These are phyloP conservation scores for Coccomyxa sp. DNA, from an alignment of 139 green algal species.

Conservation along the genomic window DNA sequence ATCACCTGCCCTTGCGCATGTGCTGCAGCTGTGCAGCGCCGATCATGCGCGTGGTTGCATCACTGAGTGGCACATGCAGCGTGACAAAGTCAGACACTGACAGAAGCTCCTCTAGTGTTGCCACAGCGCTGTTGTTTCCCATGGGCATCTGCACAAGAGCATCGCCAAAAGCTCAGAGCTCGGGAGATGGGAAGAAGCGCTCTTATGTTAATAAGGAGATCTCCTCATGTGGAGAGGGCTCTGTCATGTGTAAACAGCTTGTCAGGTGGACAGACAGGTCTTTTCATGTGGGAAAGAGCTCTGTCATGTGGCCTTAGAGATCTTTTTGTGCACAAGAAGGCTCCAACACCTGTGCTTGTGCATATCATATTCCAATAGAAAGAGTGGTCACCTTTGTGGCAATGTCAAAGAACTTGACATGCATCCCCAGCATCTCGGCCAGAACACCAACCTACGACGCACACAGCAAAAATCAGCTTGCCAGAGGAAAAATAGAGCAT, in stretches of 20 bases:
- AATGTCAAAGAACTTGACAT: background rate
- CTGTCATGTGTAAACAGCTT: no score
- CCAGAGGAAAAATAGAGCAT: no score
- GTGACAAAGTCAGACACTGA: background rate
- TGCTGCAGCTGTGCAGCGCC: background rate
- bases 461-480: no score
- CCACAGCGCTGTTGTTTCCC: background rate
- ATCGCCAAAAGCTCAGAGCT: no score
- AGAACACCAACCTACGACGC: background rate
- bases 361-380: background rate
- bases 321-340: no score
- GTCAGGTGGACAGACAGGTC: no score
- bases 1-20: constrained; percentile 4
- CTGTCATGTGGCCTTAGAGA: no score
- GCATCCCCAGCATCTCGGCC: constrained; percentile 1
- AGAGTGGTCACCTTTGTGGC: background rate
- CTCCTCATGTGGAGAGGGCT: no score
- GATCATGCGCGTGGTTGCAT: background rate
- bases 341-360: no score
- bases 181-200: no score
- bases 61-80: background rate
- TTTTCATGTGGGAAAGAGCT: no score
- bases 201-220: no score
- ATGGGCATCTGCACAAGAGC: background rate
- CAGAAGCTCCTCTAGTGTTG: background rate